Evolutionary conservation across 768 basidiomycete genomes (phyloP), one percentile per base, ranked within the genome.

Genomic region (Holtermannia corniformis): DNA sequence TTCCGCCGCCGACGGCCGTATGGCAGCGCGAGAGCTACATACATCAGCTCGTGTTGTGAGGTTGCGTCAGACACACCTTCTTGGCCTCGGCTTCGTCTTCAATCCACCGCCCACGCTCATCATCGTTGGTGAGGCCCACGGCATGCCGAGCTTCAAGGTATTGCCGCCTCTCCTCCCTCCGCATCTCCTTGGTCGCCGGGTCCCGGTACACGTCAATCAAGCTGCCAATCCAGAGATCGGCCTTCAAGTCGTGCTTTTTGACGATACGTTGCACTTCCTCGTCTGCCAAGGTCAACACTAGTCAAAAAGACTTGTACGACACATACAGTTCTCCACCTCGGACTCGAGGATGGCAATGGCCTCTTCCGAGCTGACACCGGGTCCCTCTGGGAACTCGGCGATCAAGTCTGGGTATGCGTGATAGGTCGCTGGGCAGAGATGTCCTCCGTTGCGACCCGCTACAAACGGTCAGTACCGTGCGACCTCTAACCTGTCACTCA

Each of bases 391-490:
- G 10, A 56, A 44, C 5, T 49, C 50, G 10, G 44, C 45, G 23
- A 45, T 41, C 2, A 56, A 42, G 0, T 50, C 20, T 0, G 50
- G 27, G 27, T 23, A 56, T 27, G 50, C 50, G 21, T 51, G 25
- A 12, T 41, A 45, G 2, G 46, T 47, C 20, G 50, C 55, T 7
- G 55, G 50, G 11, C 41, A 41, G 21, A 56, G 46, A 23, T 56
- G 55, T 11, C 55, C 55, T 32, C 50, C 55, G 50, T 51, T 54
- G 19, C 52, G 32, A 42, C 52, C 52, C 22, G 46, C 52, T 54
- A 19, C n/a, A n/a, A n/a, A n/a, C 12, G 7, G 43, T 19, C n/a
- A 44, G 19, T 19, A 12, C 19, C 12, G n/a, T 19, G 23, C 19
- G n/a, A n/a, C n/a, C n/a, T n/a, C 43, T 19, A 44, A 19, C 19